These are phyloP conservation scores for Bertia moriformis DNA, from an alignment of 2,329 filamentous ascomycete genomes.

Conservation along the genomic window DNA sequence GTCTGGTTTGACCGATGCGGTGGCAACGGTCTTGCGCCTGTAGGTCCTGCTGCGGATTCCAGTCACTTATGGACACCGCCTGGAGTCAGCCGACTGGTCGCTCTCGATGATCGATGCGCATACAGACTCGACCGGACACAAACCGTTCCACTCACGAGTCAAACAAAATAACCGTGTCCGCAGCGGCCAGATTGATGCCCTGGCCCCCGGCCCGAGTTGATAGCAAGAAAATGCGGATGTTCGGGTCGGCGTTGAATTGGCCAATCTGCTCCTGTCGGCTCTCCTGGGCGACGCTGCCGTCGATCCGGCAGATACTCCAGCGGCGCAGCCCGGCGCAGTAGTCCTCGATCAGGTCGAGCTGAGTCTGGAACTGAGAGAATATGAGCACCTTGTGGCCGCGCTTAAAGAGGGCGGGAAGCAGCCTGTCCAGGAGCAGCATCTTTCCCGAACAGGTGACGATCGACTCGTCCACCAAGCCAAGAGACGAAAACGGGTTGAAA, in stretches of 20 bases:
- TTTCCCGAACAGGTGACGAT: conserved; percentile 83
- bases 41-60: conserved; percentile 93
- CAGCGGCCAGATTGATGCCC: conserved; percentile 83
- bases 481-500: conserved; percentile 69
- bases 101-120: conserved; percentile 1
- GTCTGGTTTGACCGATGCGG: conserved; percentile 80
- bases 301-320: conserved; percentile 79
- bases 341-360: conserved; percentile 78
- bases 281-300: conserved; percentile 68
- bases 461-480: conserved; percentile 59
- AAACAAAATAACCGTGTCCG: conserved; percentile 85
- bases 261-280: conserved; percentile 60
- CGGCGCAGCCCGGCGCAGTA: conserved; percentile 66
- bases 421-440: conserved; percentile 81
- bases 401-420: conserved; percentile 62
- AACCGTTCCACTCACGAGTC: too few species aligned
- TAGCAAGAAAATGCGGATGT: conserved; percentile 67
- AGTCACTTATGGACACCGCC: conserved; percentile 35
- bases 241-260: conserved; percentile 52
- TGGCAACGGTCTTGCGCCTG: conserved; percentile 94
- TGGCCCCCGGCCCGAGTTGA: conserved; percentile 86
- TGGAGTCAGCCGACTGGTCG: neutral
- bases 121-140: conserved; percentile 18
- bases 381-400: conserved; percentile 81
- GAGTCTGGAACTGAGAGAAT: conserved; percentile 92